Percentiles rank a stretch among this genome's conserved stretches.
Conservation (phyloP, 805 yeast species). For the Kluyveromyces nonfermentans region DNA sequence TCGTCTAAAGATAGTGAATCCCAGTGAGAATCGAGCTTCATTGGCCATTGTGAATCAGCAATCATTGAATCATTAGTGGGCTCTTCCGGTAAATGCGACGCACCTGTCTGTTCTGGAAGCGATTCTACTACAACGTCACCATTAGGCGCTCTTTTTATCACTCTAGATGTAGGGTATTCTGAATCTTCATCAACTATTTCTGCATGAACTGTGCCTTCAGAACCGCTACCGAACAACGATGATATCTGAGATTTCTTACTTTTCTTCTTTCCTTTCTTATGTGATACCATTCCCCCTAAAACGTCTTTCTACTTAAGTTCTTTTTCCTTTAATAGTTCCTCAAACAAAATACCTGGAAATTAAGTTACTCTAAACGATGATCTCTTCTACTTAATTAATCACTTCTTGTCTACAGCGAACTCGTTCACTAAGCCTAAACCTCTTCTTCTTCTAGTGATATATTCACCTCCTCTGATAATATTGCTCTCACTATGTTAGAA, state of each 20-base stretch:
- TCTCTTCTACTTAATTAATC: too few relatives aligned
- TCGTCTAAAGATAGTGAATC: constrained; percentile 48
- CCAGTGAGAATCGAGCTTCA: constrained; percentile 44
- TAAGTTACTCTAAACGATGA: too few relatives aligned
- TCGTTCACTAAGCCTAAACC: too few relatives aligned
- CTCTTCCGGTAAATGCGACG: constrained; percentile 1
- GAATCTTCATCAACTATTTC: constrained; percentile 45
- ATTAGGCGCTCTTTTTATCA: constrained; percentile 59
- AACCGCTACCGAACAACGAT: constrained; percentile 2
- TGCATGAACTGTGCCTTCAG: constrained; percentile 26
- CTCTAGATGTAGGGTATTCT: constrained; percentile 65
- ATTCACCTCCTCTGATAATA: too few relatives aligned
- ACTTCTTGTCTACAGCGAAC: too few relatives aligned
- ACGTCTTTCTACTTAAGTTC: background rate
- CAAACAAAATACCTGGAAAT: background rate
- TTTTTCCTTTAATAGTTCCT: background rate
- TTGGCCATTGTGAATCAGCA: constrained; percentile 20
- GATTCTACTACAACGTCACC: constrained; percentile 69
- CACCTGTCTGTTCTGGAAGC: constrained; percentile 13
- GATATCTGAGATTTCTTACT: constrained; percentile 11
- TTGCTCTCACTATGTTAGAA: too few relatives aligned
- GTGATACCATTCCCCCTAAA: background rate
- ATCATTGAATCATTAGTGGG: constrained; percentile 67
- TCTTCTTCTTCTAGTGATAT: too few relatives aligned
- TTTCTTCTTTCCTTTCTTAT: constrained; percentile 22